Evolutionary conservation across 495 filamentous ascomycete genomes (phyloP).

Genomic region (Penicillium silybi): DNA sequence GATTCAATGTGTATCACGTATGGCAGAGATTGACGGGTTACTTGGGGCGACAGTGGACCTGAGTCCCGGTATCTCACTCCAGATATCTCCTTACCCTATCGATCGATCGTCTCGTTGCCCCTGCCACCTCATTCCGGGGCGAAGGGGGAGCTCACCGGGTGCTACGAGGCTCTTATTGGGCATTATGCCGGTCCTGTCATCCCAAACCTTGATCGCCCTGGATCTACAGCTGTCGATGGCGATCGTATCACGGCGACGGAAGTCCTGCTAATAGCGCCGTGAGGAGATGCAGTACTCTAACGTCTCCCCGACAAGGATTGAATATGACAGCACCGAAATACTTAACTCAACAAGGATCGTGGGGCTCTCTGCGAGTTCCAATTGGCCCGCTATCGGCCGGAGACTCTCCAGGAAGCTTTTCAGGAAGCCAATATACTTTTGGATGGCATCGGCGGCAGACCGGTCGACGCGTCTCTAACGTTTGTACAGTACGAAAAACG

Average conservation of each 20-base stretch:
- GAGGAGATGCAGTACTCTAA: background rate
- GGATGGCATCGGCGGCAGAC: slow-evolving; percentile 15
- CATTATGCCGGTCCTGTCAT: slow-evolving; percentile 6
- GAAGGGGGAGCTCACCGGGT: background rate
- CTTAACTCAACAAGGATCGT: slow-evolving; percentile 2
- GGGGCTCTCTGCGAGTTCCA: background rate
- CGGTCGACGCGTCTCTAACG: slow-evolving; percentile 2
- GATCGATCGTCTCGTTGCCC: background rate
- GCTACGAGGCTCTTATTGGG: slow-evolving; percentile 6
- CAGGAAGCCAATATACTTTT: slow-evolving; percentile 16
- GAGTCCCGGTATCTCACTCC: slow-evolving; percentile 11
- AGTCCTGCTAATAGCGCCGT: slow-evolving; percentile 5
- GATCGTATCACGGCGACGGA: slow-evolving; percentile 11
- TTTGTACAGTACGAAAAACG: background rate
- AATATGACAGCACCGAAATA: background rate
- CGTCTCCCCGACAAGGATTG: background rate
- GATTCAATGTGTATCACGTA: slow-evolving; percentile 19
- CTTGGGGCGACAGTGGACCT: slow-evolving; percentile 13
- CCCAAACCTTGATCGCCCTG: slow-evolving; percentile 12
- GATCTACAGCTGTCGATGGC: slow-evolving; percentile 7
- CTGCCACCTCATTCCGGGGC: background rate
- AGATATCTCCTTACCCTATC: background rate
- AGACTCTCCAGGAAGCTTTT: background rate
- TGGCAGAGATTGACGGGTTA: slow-evolving; percentile 20
- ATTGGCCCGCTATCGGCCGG: background rate